phyloP scores from a whole-genome alignment of 1,284 basidiomycete species.

The Ceratobasidium sp. region DNA sequence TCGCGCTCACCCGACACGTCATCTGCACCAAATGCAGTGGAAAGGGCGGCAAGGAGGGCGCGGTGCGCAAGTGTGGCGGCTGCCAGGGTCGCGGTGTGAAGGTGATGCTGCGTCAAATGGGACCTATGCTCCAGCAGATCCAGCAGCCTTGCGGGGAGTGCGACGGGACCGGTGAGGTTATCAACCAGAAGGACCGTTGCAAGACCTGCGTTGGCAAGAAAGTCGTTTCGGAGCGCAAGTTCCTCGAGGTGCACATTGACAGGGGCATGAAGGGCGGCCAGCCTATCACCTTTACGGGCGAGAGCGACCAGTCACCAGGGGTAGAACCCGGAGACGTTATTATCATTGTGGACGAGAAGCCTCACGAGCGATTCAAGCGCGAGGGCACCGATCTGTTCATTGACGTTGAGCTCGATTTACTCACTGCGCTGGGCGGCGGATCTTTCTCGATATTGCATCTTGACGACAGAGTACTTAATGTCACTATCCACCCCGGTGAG shows the following conservation, averaged over 20 bases:
- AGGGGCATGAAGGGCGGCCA: constrained; percentile 99
- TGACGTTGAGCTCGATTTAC: constrained; percentile 91
- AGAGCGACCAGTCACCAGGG: constrained; percentile 95
- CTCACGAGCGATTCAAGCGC: constrained; percentile 91
- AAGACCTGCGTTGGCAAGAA: constrained; percentile 96
- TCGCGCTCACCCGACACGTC: constrained; percentile 95
- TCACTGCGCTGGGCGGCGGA: constrained; percentile 95
- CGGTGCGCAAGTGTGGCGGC: constrained; percentile 82
- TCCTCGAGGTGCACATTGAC: constrained; percentile 99
- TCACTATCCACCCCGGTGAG: constrained; percentile 91
- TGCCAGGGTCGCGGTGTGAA: constrained; percentile 95
- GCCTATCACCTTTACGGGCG: constrained; percentile 94
- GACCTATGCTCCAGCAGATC: constrained; percentile 99
- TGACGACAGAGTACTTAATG: constrained; percentile 90
- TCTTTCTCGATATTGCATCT: constrained; percentile 93
- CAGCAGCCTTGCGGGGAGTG: constrained; percentile 97
- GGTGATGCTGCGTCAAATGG: constrained; percentile 94
- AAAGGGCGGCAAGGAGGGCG: constrained; percentile 97
- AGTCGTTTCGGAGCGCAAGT: constrained; percentile 94
- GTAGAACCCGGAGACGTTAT: constrained; percentile 96
- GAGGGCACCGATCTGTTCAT: constrained; percentile 93
- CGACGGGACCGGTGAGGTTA: constrained; percentile 91
- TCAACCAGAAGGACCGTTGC: constrained; percentile 96
- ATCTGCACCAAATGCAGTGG: constrained; percentile 96
- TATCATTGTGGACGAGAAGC: constrained; percentile 97